Base-by-base conservation (phyloP, 2,329 filamentous ascomycete genomes). In the Neonectria ditissima region DNA sequence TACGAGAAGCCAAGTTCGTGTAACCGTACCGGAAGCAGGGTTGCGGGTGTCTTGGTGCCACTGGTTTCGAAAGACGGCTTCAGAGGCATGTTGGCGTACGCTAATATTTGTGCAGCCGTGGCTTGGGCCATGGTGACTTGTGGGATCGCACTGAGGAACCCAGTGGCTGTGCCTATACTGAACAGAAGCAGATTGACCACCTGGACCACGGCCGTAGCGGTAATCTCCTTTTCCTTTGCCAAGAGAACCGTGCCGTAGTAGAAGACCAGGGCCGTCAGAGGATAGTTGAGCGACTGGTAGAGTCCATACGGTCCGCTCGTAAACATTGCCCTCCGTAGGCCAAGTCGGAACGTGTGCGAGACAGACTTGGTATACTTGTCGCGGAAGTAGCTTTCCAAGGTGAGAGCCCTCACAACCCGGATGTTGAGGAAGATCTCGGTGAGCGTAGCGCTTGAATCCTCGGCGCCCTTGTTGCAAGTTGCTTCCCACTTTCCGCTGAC, bases 111-210 rank as follows among this genome's bases (percentile, higher is more conserved):
- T 0, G 86, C 85, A 0, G 92, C 93, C 1, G 91, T 91, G 32
- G 91, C 88, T 67, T 90, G 88, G 0, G 93, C 89, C 16, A 90
- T 87, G 13, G 89, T 90, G 45, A 97, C 89, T 73, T 97, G 93
- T 0, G 95, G 94, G 24, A 98, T 88, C 73, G 90, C 90, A 51
- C 87, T 85, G 18, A 97, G 80, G 58, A 96, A 87, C 32, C 85
- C 84, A 37, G 88, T 88, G 2, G 92, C 87, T 11, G 91, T 92
- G 11, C 90, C 89, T 59, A 97, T 87, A 65, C 92, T 91, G 75
- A 97, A 92, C n/a, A 97, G 85, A 1, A 98, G 84, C 56, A 97
- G 84, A 34, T 94, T 91, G 70, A 96, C 89, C 0, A 96, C 92
- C 64, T 91, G 87, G 28, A 97, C 80, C 18, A 96, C 86, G 2